Base-by-base conservation (phyloP, 2,329 filamentous ascomycete species). In the Cordyceps fumosorosea region DNA sequence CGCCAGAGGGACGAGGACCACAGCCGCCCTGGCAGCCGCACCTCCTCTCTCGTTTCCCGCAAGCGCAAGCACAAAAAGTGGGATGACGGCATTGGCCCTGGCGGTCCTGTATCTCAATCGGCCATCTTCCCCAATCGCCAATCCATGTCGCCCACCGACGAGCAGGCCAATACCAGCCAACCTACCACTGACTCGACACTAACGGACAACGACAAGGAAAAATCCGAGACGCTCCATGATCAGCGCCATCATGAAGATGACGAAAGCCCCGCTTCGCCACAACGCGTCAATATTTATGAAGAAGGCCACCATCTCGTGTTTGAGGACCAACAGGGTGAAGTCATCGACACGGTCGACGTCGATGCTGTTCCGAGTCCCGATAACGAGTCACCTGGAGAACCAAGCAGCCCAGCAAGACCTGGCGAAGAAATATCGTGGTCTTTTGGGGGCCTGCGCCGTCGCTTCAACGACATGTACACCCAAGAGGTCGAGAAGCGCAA, bases 91-190 rank as follows among this genome's bases (percentile, higher is more conserved):
- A 83, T 84, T 67, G 89, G 87, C 2, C 88, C 90, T 3, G 95
- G 95, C 64, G 95, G 95, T 0, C 95, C 92, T 3, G 89, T 98
- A 67, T 90, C 85, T 64, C 87, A 96, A 70, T 96, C 93, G 42
- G 95, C 95, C 26, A 97, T 98, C 68, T 87, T 84, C 66, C 95
- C 95, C 2, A 77, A 79, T 63, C 78, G 80, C 14, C 77, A 75
- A 56, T 64, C 67, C 22, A 64, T 65, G 10, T 67, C 69, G 10
- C 65, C 67, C 5, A 59, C 70, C 16, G 62, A 57, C 1, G 64
- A 69, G 1, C 65, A 67, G 5, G 67, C 72, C 14, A 69, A 70
- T 11, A 56, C 62, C 7, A 70, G 67, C 47, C 73, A 75, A 22
- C 69, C 69, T 50, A 70, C 72, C 2, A 72, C 75, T 32, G 74